Evolutionary conservation across 139 green algal genomes (phyloP), one percentile per base, ranked within the genome.

Genomic region (Coelastrella sp.): DNA sequence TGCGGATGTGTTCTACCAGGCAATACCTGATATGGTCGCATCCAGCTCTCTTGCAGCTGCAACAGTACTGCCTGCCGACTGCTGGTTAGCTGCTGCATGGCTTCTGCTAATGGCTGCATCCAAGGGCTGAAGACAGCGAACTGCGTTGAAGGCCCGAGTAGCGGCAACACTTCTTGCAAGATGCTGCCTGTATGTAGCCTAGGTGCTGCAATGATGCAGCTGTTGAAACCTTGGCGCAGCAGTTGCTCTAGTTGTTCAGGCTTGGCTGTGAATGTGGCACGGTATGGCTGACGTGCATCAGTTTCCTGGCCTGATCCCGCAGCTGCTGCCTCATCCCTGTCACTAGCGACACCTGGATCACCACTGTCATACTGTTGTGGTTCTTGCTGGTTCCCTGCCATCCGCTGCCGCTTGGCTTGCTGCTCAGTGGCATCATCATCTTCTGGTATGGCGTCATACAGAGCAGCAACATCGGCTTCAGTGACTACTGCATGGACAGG

Each of bases 1-100:
- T 85, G 80, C 2, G 95, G 95, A 83, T 98, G 95, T 2, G 93
- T 98, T 30, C 95, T 87, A 4, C 81, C 59, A 5, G 95, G 95
- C 78, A 98, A 87, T 43, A 98, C 95, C 89, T 96, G 93, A 68
- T 95, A 87, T 50, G 96, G 91, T 63, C 95, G 74, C 85, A 90
- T 91, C 91, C 92, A 98, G 75, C 81, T 89, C 89, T 98, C 95
- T 19, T 92, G 85, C 71, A 96, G 73, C 84, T 93, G 90, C 88
- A 94, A 77, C 83, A 91, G 76, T 77, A 93, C 84, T 13, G 89
- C 90, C 35, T 83, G 66, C 34, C 69, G 60, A 40, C 50, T 87
- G 41, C 38, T 32, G 35, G 63, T 64, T 40, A 92, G 83, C 64
- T 34, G 27, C 37, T 82, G 30, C 83, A 92, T 81, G 30, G 85